phyloP scores from a whole-genome alignment of 2,329 filamentous ascomycete species.

The Botrytis sinoallii region DNA sequence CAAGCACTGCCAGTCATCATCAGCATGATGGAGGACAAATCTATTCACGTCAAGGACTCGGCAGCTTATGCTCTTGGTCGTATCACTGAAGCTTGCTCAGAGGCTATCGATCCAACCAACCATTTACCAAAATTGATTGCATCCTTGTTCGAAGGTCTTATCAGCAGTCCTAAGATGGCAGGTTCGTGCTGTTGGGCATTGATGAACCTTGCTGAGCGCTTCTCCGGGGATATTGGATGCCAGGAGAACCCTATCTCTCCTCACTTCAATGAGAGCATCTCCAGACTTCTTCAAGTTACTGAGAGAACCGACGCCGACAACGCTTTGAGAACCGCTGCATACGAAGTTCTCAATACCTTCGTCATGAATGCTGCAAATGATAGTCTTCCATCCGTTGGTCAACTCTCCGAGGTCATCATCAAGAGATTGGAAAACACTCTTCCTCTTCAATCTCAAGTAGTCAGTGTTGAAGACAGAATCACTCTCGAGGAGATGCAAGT shows the following conservation, averaged over 20 bases:
- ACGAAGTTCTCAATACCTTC: conserved; percentile 94
- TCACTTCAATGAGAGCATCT: conserved; percentile 90
- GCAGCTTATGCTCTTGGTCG: conserved; percentile 94
- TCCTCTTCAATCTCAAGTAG: conserved; percentile 85
- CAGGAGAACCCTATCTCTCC: conserved; percentile 77
- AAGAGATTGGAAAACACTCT: conserved; percentile 89
- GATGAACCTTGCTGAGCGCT: conserved; percentile 96
- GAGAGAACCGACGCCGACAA: conserved; percentile 80
- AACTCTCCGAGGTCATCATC: conserved; percentile 82
- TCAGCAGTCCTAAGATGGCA: conserved; percentile 93
- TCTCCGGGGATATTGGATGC: conserved; percentile 80
- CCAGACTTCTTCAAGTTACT: conserved; percentile 80
- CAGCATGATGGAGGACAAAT: conserved; percentile 83
- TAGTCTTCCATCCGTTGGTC: conserved; percentile 75
- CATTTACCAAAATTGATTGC: conserved; percentile 84
- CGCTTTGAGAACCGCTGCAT: conserved; percentile 87
- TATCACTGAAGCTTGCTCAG: conserved; percentile 90
- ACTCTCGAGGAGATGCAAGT: conserved; percentile 98
- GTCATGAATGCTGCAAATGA: conserved; percentile 87
- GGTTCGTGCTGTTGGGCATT: conserved; percentile 98
- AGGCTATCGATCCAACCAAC: conserved; percentile 79
- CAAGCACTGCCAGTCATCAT: conserved; percentile 91
- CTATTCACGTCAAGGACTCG: conserved; percentile 90
- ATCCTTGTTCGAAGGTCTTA: conserved; percentile 84
- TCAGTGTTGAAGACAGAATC: conserved; percentile 94